Conservation (phyloP, 2,329 filamentous ascomycete species). For the Fusarium armeniacum region DNA sequence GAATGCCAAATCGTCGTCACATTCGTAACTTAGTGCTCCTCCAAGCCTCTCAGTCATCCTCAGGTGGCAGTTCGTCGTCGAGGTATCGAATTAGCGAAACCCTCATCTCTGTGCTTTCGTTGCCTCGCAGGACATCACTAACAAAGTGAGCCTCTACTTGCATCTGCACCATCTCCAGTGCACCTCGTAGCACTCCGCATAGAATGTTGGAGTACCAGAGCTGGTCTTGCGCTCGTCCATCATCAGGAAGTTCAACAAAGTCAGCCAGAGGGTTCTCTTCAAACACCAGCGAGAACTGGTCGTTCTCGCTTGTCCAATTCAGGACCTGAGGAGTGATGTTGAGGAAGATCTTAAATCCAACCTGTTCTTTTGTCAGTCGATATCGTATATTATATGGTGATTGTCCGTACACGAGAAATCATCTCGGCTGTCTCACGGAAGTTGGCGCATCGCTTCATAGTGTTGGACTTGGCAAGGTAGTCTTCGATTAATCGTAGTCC, state of each 20-base stretch:
- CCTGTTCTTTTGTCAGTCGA: constrained; percentile 64
- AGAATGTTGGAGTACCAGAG: constrained; percentile 99
- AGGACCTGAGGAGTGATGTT: constrained; percentile 95
- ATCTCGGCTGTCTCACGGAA: constrained; percentile 97
- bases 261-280: constrained; percentile 97
- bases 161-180: constrained; percentile 99
- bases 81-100: constrained; percentile 93
- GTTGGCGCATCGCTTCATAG: constrained; percentile 88
- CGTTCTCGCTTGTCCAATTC: constrained; percentile 96
- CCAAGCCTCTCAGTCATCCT: constrained; percentile 79
- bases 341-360: constrained; percentile 99
- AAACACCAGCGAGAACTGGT: constrained; percentile 95
- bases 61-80: constrained; percentile 95
- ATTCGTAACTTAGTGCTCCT: constrained; percentile 5
- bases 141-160: constrained; percentile 98
- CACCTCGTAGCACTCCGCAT: constrained; percentile 90
- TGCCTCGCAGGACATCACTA: constrained; percentile 90
- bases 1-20: constrained; percentile 21
- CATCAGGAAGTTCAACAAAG: constrained; percentile 97
- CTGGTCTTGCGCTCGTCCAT: constrained; percentile 94
- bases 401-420: constrained; percentile 82
- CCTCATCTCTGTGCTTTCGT: constrained; percentile 97
- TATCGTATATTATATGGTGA: neutral
- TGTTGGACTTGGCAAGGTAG: constrained; percentile 95
- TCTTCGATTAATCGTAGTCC: constrained; percentile 96